Evolutionary conservation across 2,329 filamentous ascomycete genomes (phyloP).

Genomic region (Lanzia echinophila): DNA sequence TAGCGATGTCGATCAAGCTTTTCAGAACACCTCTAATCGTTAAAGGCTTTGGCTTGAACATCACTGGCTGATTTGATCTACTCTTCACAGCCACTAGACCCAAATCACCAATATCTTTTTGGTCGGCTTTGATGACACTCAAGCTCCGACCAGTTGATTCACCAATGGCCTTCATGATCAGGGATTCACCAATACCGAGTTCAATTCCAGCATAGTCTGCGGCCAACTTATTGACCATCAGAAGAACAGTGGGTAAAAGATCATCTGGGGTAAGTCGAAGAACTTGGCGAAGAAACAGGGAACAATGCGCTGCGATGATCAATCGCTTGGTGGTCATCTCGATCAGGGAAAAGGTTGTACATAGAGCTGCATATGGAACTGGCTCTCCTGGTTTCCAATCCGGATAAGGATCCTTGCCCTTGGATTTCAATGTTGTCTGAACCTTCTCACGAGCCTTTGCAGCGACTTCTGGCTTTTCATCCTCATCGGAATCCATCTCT

Average conservation of each 20-base stretch:
- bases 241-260: slow-evolving; percentile 76
- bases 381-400: slow-evolving; percentile 88
- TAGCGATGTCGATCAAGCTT: slow-evolving; percentile 82
- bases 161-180: slow-evolving; percentile 98
- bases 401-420: slow-evolving; percentile 74
- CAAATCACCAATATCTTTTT: slow-evolving; percentile 93
- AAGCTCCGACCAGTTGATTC: slow-evolving; percentile 87
- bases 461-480: slow-evolving; percentile 62
- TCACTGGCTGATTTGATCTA: slow-evolving; percentile 88
- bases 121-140: slow-evolving; percentile 86
- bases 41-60: slow-evolving; percentile 94
- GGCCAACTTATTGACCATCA: slow-evolving; percentile 98
- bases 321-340: slow-evolving; percentile 92
- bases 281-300: slow-evolving; percentile 89
- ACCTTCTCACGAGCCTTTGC: slow-evolving; percentile 75
- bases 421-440: slow-evolving; percentile 65
- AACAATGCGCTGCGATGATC: slow-evolving; percentile 81
- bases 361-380: slow-evolving; percentile 90
- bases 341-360: slow-evolving; percentile 87
- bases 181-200: slow-evolving; percentile 93
- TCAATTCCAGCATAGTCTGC: slow-evolving; percentile 96
- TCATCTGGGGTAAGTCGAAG: slow-evolving; percentile 83
- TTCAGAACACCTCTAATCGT: slow-evolving; percentile 83
- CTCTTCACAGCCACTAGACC: slow-evolving; percentile 94
- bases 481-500: slow-evolving; percentile 42